A percentile compares a stretch with the other conserved stretches of the same genome.
phyloP scores from a whole-genome alignment of 148 eudicot genomes.

The Bassia scoparia region DNA sequence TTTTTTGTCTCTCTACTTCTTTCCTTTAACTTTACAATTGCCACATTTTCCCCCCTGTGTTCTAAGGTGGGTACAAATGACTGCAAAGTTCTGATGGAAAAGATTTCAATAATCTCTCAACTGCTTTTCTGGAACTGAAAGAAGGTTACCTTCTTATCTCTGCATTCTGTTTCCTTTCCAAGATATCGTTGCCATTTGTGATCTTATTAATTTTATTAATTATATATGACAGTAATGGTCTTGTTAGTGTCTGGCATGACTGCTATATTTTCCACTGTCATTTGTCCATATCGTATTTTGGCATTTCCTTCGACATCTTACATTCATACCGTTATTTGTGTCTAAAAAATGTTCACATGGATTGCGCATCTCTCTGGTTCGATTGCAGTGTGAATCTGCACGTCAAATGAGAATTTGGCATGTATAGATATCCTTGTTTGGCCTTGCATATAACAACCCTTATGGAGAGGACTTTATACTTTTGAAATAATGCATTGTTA shows the following conservation, averaged over 20 bases:
- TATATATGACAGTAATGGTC: background rate
- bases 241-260: too few species aligned
- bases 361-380: too few species aligned
- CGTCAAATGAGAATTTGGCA: too few species aligned
- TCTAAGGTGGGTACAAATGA: constrained; percentile 82
- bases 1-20: constrained; percentile 15
- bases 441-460: too few species aligned
- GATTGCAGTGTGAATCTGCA: too few species aligned
- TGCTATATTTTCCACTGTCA: too few species aligned
- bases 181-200: background rate
- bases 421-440: too few species aligned
- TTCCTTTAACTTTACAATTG: constrained; percentile 18
- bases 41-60: constrained; percentile 16
- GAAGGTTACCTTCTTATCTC: constrained; percentile 40
- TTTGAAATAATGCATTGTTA: background rate
- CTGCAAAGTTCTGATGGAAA: constrained; percentile 97
- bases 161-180: background rate
- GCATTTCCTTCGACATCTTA: too few species aligned
- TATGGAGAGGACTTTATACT: background rate
- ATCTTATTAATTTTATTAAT: background rate
- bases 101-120: constrained; percentile 81
- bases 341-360: too few species aligned
- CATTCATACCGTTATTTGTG: too few species aligned
- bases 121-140: constrained; percentile 86
- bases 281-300: too few species aligned